phyloP scores from a whole-genome alignment of 1,139 yeast species.

The Kodamaea sp. region DNA sequence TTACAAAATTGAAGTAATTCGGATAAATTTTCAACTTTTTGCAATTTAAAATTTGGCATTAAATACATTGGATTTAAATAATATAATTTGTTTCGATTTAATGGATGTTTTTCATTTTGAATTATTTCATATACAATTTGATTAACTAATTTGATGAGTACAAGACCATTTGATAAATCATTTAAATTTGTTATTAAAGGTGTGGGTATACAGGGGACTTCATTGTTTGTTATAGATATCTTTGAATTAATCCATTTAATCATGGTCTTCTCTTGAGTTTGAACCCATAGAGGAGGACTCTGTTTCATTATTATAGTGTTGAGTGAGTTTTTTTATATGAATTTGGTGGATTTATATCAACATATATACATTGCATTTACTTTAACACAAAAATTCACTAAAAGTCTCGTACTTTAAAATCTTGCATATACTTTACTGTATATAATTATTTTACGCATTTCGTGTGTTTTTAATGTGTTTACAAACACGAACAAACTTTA shows the following conservation, averaged over 20 bases:
- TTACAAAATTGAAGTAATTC: conserved; percentile 54
- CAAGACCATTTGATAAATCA: conserved; percentile 42
- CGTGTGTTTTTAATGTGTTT: background rate
- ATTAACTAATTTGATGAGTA: conserved; percentile 34
- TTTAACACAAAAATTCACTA: conserved; percentile 1
- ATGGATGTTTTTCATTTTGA: conserved; percentile 15
- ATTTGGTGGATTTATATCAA: background rate
- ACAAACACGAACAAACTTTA: background rate
- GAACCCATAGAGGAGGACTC: conserved; percentile 31
- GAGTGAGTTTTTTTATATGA: background rate
- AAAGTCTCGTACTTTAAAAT: background rate
- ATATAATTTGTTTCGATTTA: conserved; percentile 18
- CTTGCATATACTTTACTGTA: too few species aligned
- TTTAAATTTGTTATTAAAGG: conserved; percentile 20
- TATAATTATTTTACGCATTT: background rate
- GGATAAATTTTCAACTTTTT: conserved; percentile 60
- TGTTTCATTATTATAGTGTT: background rate
- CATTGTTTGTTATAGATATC: conserved; percentile 7
- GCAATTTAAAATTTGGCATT: conserved; percentile 53
- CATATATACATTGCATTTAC: background rate
- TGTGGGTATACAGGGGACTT: conserved; percentile 27
- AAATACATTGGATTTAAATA: conserved; percentile 35
- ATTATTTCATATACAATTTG: conserved; percentile 24
- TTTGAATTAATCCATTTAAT: conserved; percentile 43
- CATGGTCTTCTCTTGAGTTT: conserved; percentile 45